Conservation (phyloP, 2,329 filamentous ascomycete genomes). For the Dothideomycetes sp. region DNA sequence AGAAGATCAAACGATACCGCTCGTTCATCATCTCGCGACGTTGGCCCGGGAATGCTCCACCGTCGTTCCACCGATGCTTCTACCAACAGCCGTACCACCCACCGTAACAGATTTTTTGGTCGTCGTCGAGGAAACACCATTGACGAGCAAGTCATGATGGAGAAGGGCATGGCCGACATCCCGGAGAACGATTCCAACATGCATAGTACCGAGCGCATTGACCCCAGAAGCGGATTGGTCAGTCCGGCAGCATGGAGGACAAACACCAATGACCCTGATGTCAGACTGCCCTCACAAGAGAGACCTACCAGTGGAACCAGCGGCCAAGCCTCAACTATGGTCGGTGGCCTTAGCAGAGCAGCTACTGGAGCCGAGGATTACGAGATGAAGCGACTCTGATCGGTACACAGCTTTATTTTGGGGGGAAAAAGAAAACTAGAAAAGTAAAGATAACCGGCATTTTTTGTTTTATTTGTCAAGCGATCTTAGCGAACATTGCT, state of each 20-base stretch:
- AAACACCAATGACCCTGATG: conserved; percentile 23
- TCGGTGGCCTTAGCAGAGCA: neutral
- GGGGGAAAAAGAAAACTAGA: no score
- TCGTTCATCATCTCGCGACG: conserved; percentile 21
- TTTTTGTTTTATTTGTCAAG: no score
- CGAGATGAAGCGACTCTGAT: conserved; percentile 13
- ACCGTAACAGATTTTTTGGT: conserved; percentile 55
- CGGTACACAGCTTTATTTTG: no score
- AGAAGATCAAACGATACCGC: conserved; percentile 19
- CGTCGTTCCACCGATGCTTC: conserved; percentile 22
- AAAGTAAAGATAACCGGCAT: no score
- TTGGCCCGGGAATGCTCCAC: conserved; percentile 20
- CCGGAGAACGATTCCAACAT: conserved; percentile 22
- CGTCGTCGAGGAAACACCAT: conserved; percentile 25
- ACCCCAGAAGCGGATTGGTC: conserved; percentile 26
- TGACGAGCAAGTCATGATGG: conserved; percentile 25
- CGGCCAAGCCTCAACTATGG: conserved; percentile 1
- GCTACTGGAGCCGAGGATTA: conserved; percentile 13
- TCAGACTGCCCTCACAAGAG: conserved; percentile 7
- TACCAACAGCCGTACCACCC: conserved; percentile 28
- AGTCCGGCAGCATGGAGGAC: conserved; percentile 24
- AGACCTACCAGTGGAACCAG: conserved; percentile 1
- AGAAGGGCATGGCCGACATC: conserved; percentile 30
- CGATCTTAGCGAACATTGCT: no score
- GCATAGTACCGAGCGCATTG: conserved; percentile 17